Percentiles rank a stretch among this genome's conserved stretches.
These are phyloP conservation scores for Lachnellula arida DNA, from an alignment of 2,329 filamentous ascomycete genomes.

Conservation along the genomic window DNA sequence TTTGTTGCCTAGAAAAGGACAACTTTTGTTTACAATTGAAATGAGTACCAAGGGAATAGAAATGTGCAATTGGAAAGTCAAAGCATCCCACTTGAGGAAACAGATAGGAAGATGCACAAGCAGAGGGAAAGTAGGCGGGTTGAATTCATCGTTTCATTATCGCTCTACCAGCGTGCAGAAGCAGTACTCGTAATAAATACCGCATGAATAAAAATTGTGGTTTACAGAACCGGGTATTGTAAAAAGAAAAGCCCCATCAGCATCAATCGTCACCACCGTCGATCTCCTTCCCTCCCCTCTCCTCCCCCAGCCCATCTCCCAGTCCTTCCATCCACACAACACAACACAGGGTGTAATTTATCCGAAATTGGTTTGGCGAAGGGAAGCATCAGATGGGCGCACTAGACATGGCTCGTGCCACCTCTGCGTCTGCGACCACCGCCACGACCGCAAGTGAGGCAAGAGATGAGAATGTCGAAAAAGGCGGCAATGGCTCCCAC, in stretches of 20 bases:
- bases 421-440: slow-evolving; percentile 22
- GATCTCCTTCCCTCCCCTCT: not conserved
- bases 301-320: not conserved
- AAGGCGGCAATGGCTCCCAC: slow-evolving; percentile 30
- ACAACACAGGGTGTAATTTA: not conserved
- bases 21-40: too few species aligned
- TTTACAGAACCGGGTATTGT: slow-evolving; percentile 5
- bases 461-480: slow-evolving; percentile 35
- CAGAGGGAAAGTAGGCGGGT: too few species aligned
- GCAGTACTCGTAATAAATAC: too few species aligned
- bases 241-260: not conserved
- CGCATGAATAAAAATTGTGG: not conserved
- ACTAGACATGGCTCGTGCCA: slow-evolving; percentile 21
- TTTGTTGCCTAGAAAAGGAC: too few species aligned
- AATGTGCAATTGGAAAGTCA: too few species aligned
- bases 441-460: slow-evolving; percentile 33
- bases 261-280: too few species aligned
- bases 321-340: not conserved
- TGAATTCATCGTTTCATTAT: too few species aligned
- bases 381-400: not conserved
- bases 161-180: too few species aligned
- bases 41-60: too few species aligned
- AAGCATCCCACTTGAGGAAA: too few species aligned
- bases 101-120: too few species aligned
- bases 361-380: not conserved